These are phyloP conservation scores for Ceratobasidium sp. DNA, from an alignment of 1,284 basidiomycete species.

Conservation along the genomic window DNA sequence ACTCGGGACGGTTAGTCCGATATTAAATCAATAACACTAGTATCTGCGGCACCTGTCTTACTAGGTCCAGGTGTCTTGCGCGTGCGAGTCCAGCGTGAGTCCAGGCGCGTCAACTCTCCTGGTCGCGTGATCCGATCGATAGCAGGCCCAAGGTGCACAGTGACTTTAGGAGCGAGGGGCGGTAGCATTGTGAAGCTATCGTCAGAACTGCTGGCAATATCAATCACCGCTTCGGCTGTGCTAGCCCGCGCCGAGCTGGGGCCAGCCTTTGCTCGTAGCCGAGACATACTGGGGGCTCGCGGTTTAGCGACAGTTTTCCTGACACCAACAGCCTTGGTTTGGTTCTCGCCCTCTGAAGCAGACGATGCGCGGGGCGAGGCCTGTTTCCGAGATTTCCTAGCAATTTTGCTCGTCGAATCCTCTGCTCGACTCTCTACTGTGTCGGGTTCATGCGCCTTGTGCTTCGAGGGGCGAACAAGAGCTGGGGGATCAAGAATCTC, in stretches of 20 bases:
- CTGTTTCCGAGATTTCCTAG: conserved; percentile 13
- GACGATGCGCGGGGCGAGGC: conserved; percentile 19
- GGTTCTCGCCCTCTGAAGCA: conserved; percentile 21
- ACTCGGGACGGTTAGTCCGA: conserved; percentile 20
- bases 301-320: background rate
- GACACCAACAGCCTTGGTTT: background rate
- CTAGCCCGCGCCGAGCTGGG: background rate
- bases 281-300: background rate
- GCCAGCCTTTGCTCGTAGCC: background rate
- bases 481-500: conserved; percentile 21
- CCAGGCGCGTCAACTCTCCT: conserved; percentile 1
- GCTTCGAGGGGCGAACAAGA: background rate
- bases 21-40: conserved; percentile 37
- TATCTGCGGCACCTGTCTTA: conserved; percentile 11
- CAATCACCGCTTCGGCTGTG: conserved; percentile 5
- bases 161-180: background rate
- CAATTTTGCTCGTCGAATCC: background rate
- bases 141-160: background rate
- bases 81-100: background rate
- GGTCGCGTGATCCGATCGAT: background rate
- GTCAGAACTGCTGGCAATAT: conserved; percentile 36
- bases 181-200: conserved; percentile 19
- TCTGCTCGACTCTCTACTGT: background rate
- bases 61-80: background rate
- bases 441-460: background rate